Percentiles rank a stretch among this genome's conserved stretches.
These are phyloP conservation scores for Talaromyces islandicus DNA, from an alignment of 2,329 filamentous ascomycete genomes.

Conservation along the genomic window DNA sequence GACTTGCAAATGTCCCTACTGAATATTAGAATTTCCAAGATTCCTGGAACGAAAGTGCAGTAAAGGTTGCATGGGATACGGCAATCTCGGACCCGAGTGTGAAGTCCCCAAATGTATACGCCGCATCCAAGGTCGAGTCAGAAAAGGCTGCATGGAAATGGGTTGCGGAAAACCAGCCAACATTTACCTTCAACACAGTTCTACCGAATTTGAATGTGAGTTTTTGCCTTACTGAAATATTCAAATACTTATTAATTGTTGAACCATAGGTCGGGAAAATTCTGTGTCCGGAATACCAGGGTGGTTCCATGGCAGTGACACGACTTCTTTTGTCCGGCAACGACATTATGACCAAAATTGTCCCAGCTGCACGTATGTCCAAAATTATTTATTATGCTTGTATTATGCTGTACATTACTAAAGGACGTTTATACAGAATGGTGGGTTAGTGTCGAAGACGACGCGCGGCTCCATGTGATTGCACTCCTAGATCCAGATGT, in stretches of 20 bases:
- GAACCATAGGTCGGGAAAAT: not conserved
- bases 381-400: not conserved
- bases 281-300: not conserved
- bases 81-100: constrained; percentile 20
- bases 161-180: constrained; percentile 35
- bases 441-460: constrained; percentile 42
- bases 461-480: constrained; percentile 47
- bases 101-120: constrained; percentile 26
- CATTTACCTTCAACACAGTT: constrained; percentile 36
- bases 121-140: constrained; percentile 40
- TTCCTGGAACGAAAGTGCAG: not conserved
- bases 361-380: not conserved
- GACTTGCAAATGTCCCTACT: not conserved
- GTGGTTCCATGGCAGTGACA: not conserved
- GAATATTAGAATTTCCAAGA: not conserved
- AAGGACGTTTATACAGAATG: constrained; percentile 25
- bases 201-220: constrained; percentile 27
- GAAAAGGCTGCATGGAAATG: constrained; percentile 43
- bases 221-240: not conserved
- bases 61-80: constrained; percentile 9
- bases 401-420: not conserved
- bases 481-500: constrained; percentile 43
- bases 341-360: not conserved
- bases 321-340: not conserved
- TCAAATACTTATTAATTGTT: not conserved